Percentiles rank a stretch among this genome's conserved stretches.
Evolutionary conservation across 176 grass and related monocot genomes (phyloP).

Genomic region (Carex cristatella): DNA sequence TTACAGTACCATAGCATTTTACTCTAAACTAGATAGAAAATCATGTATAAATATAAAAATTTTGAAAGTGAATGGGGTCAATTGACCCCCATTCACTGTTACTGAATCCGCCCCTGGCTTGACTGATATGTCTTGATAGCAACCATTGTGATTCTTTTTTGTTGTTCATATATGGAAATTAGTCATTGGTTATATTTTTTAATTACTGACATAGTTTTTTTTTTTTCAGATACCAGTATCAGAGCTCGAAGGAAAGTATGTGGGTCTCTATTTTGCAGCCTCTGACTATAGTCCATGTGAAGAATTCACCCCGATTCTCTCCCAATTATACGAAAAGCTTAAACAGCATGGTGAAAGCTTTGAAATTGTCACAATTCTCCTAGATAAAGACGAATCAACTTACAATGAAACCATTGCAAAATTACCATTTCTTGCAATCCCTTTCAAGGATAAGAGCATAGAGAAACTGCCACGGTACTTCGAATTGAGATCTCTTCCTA

Average conservation of each 20-base stretch:
- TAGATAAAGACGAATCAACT: conserved; percentile 46
- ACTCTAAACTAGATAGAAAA: too few relatives aligned
- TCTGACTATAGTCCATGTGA: not conserved
- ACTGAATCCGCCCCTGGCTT: too few relatives aligned
- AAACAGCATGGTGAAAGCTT: conserved; percentile 78
- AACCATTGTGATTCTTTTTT: not conserved
- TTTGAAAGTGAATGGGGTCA: too few relatives aligned
- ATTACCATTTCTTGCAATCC: conserved; percentile 80
- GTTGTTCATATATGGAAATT: not conserved
- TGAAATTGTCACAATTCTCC: conserved; percentile 57
- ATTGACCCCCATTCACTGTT: too few relatives aligned
- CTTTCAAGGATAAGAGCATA: conserved; percentile 47
- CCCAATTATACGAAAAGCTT: conserved; percentile 58
- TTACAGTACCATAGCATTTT: too few relatives aligned
- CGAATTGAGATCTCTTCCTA: conserved; percentile 47
- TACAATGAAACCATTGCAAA: conserved; percentile 41
- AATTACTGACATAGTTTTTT: not conserved
- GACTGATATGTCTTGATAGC: too few relatives aligned
- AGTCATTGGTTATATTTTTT: not conserved
- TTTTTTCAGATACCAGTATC: conserved; percentile 51
- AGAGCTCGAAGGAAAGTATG: conserved; percentile 71
- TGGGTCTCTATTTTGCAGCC: conserved; percentile 55
- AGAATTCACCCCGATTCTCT: conserved; percentile 53
- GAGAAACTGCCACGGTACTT: conserved; percentile 65
- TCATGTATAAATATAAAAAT: too few relatives aligned